Evolutionary conservation across 2,329 filamentous ascomycete species (phyloP).

Genomic region (Colletotrichum sp.): DNA sequence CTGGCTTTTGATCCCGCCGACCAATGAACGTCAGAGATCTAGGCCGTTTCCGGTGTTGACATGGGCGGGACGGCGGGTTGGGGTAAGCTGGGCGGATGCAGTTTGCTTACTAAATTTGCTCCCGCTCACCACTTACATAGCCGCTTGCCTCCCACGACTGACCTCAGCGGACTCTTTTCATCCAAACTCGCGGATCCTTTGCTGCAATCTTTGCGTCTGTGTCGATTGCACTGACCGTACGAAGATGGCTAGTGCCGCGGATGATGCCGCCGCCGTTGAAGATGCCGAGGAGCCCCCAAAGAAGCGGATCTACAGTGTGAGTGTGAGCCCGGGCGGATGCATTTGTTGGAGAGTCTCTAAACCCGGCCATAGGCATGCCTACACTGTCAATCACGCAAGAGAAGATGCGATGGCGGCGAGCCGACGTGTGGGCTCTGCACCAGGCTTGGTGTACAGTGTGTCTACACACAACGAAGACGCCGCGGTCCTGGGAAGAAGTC

Average conservation of each 20-base stretch:
- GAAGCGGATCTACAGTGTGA: constrained; percentile 17
- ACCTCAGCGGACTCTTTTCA: not conserved
- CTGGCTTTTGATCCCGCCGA: not conserved
- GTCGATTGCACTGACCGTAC: not conserved
- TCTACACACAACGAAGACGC: constrained; percentile 9
- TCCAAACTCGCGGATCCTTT: not conserved
- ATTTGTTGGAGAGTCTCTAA: not conserved
- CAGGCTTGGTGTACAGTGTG: not conserved
- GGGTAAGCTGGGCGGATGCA: not conserved
- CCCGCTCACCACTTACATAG: not conserved
- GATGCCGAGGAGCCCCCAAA: not conserved
- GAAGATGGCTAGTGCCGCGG: not conserved
- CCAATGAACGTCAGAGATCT: not conserved
- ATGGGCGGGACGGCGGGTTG: not conserved
- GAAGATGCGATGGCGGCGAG: constrained; percentile 12
- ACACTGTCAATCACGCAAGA: constrained; percentile 8
- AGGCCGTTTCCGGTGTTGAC: not conserved
- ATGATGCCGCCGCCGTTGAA: not conserved
- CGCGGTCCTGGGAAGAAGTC: constrained; percentile 17
- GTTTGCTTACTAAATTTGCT: not conserved
- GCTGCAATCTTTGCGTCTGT: not conserved
- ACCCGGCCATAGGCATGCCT: constrained; percentile 1
- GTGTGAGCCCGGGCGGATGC: not conserved
- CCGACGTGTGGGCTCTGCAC: constrained; percentile 11
- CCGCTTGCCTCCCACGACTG: not conserved